Conservation (phyloP, 768 basidiomycete genomes). For the Boletus pseudopeckii region DNA sequence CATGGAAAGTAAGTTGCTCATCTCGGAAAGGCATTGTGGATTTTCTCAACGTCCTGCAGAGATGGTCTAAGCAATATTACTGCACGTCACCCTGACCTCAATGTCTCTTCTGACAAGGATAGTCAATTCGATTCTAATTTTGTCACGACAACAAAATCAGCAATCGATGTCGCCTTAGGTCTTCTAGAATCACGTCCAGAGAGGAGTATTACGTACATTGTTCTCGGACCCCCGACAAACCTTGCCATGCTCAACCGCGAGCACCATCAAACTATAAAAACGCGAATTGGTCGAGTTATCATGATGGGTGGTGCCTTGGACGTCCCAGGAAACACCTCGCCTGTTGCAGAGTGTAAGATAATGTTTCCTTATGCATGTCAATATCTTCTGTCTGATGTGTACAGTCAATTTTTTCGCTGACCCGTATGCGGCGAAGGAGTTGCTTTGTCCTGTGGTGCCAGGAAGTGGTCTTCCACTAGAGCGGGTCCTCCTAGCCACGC, state of each 20-base stretch:
- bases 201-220: constrained; percentile 65
- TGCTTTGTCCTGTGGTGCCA: constrained; percentile 46
- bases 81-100: constrained; percentile 63
- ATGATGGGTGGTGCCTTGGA: constrained; percentile 95
- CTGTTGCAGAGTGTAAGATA: constrained; percentile 77
- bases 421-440: constrained; percentile 73
- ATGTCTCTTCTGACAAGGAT: constrained; percentile 20
- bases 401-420: constrained; percentile 86
- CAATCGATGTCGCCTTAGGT: constrained; percentile 51
- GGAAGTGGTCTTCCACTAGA: constrained; percentile 54
- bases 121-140: constrained; percentile 42
- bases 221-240: constrained; percentile 76
- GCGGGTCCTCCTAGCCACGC: constrained; percentile 65
- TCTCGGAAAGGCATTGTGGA: background rate
- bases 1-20: constrained; percentile 59
- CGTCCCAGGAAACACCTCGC: constrained; percentile 82
- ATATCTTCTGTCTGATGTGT: background rate
- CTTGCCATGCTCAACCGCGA: constrained; percentile 62
- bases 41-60: constrained; percentile 33
- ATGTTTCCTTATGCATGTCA: background rate
- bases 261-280: constrained; percentile 49
- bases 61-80: constrained; percentile 67
- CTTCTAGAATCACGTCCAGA: constrained; percentile 50
- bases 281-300: constrained; percentile 68
- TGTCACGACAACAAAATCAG: constrained; percentile 42